Conservation (phyloP, 2,329 filamentous ascomycete genomes). For the Clarireedia homoeocarpa region DNA sequence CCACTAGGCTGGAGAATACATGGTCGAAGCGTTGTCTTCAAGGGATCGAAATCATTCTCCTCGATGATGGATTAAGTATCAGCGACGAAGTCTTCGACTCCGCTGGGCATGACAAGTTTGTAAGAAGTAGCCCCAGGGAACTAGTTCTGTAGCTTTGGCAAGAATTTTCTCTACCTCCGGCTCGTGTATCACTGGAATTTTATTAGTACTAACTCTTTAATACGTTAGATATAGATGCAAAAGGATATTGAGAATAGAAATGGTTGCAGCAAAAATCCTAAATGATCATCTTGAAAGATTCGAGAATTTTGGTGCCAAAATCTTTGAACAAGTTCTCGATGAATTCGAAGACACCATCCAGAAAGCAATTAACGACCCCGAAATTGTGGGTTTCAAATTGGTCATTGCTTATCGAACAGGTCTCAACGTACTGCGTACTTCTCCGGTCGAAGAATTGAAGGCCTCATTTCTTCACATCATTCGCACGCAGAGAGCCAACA, state of each 20-base stretch:
- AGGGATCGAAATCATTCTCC: conserved; percentile 64
- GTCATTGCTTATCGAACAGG: conserved; percentile 77
- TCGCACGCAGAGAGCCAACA: conserved; percentile 16
- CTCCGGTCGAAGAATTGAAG: conserved; percentile 28
- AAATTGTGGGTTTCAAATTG: conserved; percentile 75
- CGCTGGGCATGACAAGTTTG: conserved; percentile 58
- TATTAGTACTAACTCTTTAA: not conserved
- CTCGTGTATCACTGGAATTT: not conserved
- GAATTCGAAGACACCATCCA: conserved; percentile 42
- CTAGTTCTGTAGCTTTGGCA: not conserved
- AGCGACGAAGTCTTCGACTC: conserved; percentile 49
- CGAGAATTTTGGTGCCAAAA: conserved; percentile 23
- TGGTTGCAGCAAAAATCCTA: conserved; percentile 57
- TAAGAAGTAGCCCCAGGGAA: conserved; percentile 34
- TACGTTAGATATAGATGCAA: conserved; percentile 40
- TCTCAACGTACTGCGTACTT: conserved; percentile 45
- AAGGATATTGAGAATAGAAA: conserved; percentile 72
- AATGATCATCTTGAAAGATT: conserved; percentile 35
- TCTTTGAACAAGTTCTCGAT: conserved; percentile 33
- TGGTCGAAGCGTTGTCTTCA: conserved; percentile 59
- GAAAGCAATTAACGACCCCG: conserved; percentile 51
- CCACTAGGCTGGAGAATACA: conserved; percentile 33
- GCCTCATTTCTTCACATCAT: conserved; percentile 23
- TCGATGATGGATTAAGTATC: conserved; percentile 67
- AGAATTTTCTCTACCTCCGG: not conserved